A percentile compares a stretch with the other conserved stretches of the same genome.
Conservation (phyloP, 2,329 filamentous ascomycete genomes). For the Aschersonia sp. region DNA sequence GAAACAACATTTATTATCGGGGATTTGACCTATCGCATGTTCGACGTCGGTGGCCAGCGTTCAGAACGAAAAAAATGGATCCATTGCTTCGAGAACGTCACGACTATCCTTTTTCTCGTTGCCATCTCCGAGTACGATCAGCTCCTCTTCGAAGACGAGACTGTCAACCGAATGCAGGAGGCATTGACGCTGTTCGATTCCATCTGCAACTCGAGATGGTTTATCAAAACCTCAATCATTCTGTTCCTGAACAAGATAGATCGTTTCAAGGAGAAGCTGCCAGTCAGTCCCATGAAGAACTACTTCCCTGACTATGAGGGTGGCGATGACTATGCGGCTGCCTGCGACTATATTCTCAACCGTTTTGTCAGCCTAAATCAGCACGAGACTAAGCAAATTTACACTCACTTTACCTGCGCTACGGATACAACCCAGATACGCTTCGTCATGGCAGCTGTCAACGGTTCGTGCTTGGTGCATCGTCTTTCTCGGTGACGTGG, state of each 20-base stretch:
- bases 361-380: constrained; percentile 97
- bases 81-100: constrained; percentile 94
- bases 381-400: constrained; percentile 99
- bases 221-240: constrained; percentile 80
- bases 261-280: constrained; percentile 75
- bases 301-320: constrained; percentile 89
- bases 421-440: constrained; percentile 98
- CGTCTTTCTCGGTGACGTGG: too few relatives aligned
- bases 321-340: constrained; percentile 85
- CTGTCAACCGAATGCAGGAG: constrained; percentile 88
- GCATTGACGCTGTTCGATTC: constrained; percentile 77
- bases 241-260: constrained; percentile 86
- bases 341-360: constrained; percentile 98
- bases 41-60: constrained; percentile 82
- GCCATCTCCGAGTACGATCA: constrained; percentile 97
- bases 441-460: constrained; percentile 99
- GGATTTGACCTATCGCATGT: constrained; percentile 91
- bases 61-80: constrained; percentile 98
- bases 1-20: constrained; percentile 89
- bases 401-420: constrained; percentile 98
- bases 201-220: constrained; percentile 80
- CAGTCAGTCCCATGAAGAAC: constrained; percentile 70
- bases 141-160: constrained; percentile 90
- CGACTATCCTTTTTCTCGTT: constrained; percentile 89
- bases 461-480: constrained; percentile 41